Conservation (phyloP, 805 yeast species). For the Metschnikowia lunata region DNA sequence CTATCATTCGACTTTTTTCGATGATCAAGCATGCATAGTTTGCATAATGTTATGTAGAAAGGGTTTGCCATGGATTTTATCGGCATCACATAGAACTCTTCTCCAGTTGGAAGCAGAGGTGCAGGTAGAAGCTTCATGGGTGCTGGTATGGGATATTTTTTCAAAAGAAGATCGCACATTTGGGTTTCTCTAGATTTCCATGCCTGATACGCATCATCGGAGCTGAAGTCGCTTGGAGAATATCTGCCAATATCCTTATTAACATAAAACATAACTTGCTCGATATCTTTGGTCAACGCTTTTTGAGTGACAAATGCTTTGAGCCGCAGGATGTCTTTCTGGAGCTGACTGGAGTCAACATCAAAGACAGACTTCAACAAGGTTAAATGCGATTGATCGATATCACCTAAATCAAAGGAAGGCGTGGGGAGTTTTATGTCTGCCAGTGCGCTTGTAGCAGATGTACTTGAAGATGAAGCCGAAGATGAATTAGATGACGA, state of each 20-base stretch:
- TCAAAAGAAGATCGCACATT: slow-evolving; percentile 20
- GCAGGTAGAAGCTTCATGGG: slow-evolving; percentile 26
- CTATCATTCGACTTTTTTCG: slow-evolving; percentile 5
- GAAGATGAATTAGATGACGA: slow-evolving; percentile 6
- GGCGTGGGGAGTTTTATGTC: slow-evolving; percentile 36
- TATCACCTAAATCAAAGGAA: slow-evolving; percentile 50
- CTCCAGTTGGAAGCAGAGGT: slow-evolving; percentile 32
- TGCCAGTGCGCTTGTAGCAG: background rate
- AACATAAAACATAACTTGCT: slow-evolving; percentile 30
- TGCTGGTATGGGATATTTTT: slow-evolving; percentile 32
- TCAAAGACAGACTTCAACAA: slow-evolving; percentile 47
- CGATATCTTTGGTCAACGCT: slow-evolving; percentile 33
- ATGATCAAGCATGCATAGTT: slow-evolving; percentile 35
- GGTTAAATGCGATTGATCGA: slow-evolving; percentile 43
- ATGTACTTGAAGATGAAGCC: background rate
- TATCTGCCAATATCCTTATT: slow-evolving; percentile 42
- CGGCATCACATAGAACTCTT: slow-evolving; percentile 37
- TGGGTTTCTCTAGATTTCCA: slow-evolving; percentile 32
- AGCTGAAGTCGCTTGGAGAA: slow-evolving; percentile 21
- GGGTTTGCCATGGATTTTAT: slow-evolving; percentile 31
- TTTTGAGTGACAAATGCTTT: slow-evolving; percentile 40
- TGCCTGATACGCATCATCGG: slow-evolving; percentile 20
- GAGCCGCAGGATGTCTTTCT: slow-evolving; percentile 46
- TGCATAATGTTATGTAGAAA: slow-evolving; percentile 37
- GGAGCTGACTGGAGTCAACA: slow-evolving; percentile 46